phyloP scores from a whole-genome alignment of 306 rosid species.

The Prunus davidiana region DNA sequence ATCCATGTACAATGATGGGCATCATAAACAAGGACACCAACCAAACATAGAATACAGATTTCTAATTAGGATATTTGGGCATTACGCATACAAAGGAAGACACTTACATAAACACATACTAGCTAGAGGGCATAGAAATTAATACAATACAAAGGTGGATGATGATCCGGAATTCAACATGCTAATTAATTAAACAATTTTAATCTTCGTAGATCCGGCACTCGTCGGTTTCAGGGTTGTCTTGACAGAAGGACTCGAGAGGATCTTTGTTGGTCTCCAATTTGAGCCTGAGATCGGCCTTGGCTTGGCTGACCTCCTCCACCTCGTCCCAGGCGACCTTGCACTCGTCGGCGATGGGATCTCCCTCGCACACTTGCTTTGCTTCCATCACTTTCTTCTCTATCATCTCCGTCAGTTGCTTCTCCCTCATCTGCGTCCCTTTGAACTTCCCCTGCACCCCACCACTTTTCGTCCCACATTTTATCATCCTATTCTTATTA shows the following conservation, averaged over 20 bases:
- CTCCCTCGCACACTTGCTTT: slow-evolving; percentile 33
- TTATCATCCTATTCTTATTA: background rate
- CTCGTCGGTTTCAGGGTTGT: slow-evolving; percentile 45
- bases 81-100: no score
- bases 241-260: slow-evolving; percentile 34
- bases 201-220: slow-evolving; percentile 32
- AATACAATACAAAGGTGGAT: no score
- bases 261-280: slow-evolving; percentile 36
- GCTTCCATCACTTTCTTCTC: slow-evolving; percentile 50
- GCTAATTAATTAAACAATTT: background rate
- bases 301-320: slow-evolving; percentile 50
- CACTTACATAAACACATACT: no score
- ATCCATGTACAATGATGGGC: no score
- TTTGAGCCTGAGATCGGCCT: slow-evolving; percentile 39
- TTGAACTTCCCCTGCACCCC: slow-evolving; percentile 29
- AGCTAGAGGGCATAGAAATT: no score
- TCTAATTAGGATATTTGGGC: no score
- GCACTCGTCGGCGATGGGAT: slow-evolving; percentile 35
- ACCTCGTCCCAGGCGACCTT: slow-evolving; percentile 54
- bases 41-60: no score
- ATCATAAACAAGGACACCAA: no score
- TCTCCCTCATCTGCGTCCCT: slow-evolving; percentile 43
- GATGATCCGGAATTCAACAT: no score
- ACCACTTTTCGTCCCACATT: slow-evolving; percentile 12
- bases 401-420: slow-evolving; percentile 38